phyloP scores from a whole-genome alignment of 345 rosid genomes.

The Nasturtium officinale region DNA sequence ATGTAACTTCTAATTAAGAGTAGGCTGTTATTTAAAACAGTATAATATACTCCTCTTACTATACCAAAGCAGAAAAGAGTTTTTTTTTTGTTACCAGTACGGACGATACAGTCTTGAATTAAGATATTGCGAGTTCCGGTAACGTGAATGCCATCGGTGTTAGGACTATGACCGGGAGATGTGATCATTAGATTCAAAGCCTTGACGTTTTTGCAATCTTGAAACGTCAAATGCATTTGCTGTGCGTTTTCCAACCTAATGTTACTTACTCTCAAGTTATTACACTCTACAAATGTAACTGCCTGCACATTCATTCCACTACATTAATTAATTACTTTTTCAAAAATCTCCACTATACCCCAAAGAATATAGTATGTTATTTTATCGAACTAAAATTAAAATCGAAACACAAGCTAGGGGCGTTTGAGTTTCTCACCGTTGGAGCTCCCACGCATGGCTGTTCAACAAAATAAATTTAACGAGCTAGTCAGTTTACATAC shows the following conservation, averaged over 20 bases:
- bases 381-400: background rate
- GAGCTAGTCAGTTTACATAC: background rate
- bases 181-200: constrained; percentile 56
- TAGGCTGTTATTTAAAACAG: background rate
- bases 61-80: background rate
- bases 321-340: background rate
- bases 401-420: background rate
- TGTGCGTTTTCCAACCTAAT: constrained; percentile 71
- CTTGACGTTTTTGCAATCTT: constrained; percentile 56
- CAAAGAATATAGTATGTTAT: background rate
- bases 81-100: constrained; percentile 56
- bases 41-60: background rate
- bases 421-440: constrained; percentile 58
- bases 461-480: background rate
- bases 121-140: constrained; percentile 60
- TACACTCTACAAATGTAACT: constrained; percentile 67
- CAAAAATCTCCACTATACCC: background rate
- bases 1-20: background rate
- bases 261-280: constrained; percentile 57
- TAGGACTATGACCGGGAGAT: constrained; percentile 80
- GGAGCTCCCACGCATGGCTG: constrained; percentile 90
- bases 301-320: constrained; percentile 55
- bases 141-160: constrained; percentile 92
- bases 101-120: constrained; percentile 58
- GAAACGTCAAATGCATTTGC: constrained; percentile 72